A percentile compares a stretch with the other conserved stretches of the same genome.
phyloP scores from a whole-genome alignment of 2,329 filamentous ascomycete species.

The Fusarium sp. region DNA sequence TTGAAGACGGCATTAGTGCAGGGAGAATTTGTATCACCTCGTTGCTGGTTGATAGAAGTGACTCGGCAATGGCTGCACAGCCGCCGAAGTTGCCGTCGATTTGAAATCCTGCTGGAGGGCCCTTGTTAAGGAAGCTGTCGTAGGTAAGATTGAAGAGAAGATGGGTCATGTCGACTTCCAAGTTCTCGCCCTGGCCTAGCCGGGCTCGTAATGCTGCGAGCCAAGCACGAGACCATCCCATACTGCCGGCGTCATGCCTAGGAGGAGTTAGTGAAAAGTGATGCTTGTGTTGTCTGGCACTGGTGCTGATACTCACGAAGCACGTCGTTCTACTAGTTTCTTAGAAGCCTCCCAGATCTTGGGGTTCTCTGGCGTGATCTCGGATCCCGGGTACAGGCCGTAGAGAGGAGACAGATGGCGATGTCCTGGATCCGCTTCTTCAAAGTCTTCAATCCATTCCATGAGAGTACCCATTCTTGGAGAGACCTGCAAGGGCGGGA shows the following conservation, averaged over 20 bases:
- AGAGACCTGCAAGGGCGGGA: not conserved
- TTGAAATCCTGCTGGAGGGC: conserved; percentile 3
- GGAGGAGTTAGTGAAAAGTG: not conserved
- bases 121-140: conserved; percentile 2
- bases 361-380: not conserved
- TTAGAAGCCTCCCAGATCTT: not conserved
- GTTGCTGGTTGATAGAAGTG: not conserved
- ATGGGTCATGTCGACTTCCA: not conserved
- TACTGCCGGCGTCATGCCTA: not conserved
- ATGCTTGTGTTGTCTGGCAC: not conserved
- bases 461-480: not conserved
- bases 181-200: not conserved
- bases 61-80: conserved; percentile 2
- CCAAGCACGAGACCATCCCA: conserved; percentile 3
- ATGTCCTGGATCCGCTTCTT: not conserved
- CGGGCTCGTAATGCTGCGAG: not conserved
- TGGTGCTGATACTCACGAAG: not conserved
- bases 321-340: not conserved
- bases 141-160: conserved; percentile 3
- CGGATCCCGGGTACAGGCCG: conserved; percentile 7
- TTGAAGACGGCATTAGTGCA: not conserved
- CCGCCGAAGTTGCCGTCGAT: conserved; percentile 5
- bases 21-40: not conserved
- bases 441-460: conserved; percentile 15
- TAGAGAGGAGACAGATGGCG: conserved; percentile 2